Conservation (phyloP, 2,329 filamentous ascomycete species). For the Amesomyces nigricolor region DNA sequence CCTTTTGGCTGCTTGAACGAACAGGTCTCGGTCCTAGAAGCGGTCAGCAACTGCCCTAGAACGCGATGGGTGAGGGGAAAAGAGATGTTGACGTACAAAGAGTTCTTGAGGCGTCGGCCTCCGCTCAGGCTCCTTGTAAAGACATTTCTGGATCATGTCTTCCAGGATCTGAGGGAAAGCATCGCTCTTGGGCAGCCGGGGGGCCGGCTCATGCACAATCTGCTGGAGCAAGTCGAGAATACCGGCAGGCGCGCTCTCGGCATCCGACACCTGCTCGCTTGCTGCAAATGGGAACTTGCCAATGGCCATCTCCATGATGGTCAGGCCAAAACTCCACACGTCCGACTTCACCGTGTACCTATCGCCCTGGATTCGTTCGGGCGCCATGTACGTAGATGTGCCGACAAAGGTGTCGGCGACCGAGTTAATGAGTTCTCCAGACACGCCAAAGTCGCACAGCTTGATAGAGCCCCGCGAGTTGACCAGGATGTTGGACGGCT, state of each 20-base stretch:
- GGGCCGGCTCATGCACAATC: conserved; percentile 93
- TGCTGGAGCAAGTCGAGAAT: conserved; percentile 95
- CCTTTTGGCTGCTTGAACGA: conserved; percentile 91
- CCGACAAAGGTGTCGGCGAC: conserved; percentile 98
- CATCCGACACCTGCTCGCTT: conserved; percentile 64
- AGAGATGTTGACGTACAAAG: conserved; percentile 57
- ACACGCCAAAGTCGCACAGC: conserved; percentile 98
- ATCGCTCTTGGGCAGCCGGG: conserved; percentile 90
- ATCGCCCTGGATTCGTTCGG: conserved; percentile 93
- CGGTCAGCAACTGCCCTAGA: conserved; percentile 24
- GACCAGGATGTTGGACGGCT: conserved; percentile 94
- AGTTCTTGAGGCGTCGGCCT: conserved; percentile 90
- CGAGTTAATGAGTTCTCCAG: conserved; percentile 93
- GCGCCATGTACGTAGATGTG: conserved; percentile 98
- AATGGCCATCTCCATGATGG: conserved; percentile 95
- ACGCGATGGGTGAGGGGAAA: background rate
- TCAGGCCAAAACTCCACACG: conserved; percentile 95
- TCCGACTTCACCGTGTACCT: conserved; percentile 98
- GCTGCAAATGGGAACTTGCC: conserved; percentile 92
- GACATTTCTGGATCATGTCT: conserved; percentile 94
- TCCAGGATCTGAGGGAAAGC: conserved; percentile 93
- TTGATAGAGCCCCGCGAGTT: conserved; percentile 95
- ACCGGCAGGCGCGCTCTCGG: conserved; percentile 79
- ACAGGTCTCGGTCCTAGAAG: conserved; percentile 77
- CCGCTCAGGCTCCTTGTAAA: conserved; percentile 82